Evolutionary conservation across 192 early-diverging fungal genomes (phyloP).

Genomic region (Jimgerdemannia lactiflua): DNA sequence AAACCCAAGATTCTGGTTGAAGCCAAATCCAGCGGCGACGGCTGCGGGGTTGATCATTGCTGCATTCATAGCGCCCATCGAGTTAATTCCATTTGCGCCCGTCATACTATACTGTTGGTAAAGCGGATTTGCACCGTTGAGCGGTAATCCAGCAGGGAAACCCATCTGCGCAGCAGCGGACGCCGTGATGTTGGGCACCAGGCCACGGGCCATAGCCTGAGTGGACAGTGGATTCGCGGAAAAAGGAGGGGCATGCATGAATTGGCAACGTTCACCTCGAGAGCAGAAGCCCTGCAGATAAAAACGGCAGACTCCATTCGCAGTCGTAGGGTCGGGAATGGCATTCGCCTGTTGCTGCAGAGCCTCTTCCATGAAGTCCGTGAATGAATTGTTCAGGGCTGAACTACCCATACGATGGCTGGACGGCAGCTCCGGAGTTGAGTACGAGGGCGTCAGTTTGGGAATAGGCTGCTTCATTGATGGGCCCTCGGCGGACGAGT

Average conservation of each 20-base stretch:
- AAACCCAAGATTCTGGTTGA: slow-evolving; percentile 18
- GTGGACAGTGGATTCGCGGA: slow-evolving; percentile 20
- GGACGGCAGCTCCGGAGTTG: slow-evolving; percentile 39
- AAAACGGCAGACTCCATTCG: slow-evolving; percentile 32
- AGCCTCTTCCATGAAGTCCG: not conserved
- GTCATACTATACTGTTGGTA: slow-evolving; percentile 12
- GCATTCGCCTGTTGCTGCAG: not conserved
- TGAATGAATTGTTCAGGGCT: not conserved
- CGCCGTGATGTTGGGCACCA: slow-evolving; percentile 19
- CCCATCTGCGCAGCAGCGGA: slow-evolving; percentile 25
- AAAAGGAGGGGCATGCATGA: slow-evolving; percentile 33
- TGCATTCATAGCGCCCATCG: slow-evolving; percentile 4
- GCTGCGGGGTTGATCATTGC: not conserved
- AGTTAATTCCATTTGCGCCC: slow-evolving; percentile 11
- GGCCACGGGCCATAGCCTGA: slow-evolving; percentile 17
- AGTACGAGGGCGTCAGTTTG: slow-evolving; percentile 41
- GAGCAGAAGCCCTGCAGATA: slow-evolving; percentile 43
- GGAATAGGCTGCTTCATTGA: slow-evolving; percentile 2
- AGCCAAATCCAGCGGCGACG: slow-evolving; percentile 2
- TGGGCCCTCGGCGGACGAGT: slow-evolving; percentile 10
- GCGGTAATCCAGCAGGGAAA: slow-evolving; percentile 18
- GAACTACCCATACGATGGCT: slow-evolving; percentile 18
- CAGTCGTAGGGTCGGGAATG: not conserved
- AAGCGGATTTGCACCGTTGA: slow-evolving; percentile 23
- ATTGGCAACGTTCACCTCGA: slow-evolving; percentile 53